phyloP scores from a whole-genome alignment of 805 yeast genomes.

The Yarrowia sp. region DNA sequence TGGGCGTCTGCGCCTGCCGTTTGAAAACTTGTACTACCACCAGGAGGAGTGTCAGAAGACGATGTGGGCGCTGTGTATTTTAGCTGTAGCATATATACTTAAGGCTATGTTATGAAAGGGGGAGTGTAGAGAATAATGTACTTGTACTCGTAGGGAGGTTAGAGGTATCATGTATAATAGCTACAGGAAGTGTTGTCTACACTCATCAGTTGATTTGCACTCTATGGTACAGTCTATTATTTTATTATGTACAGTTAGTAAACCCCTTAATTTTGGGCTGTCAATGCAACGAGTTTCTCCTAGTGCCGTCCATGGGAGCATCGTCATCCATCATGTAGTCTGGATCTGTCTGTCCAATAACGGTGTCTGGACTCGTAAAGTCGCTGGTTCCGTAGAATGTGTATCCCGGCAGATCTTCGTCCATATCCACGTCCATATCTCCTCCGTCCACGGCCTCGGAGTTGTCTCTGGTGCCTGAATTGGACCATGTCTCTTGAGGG shows the following conservation, averaged over 20 bases:
- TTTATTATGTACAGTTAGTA: constrained; percentile 17
- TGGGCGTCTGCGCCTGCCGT: background rate
- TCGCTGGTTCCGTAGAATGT: constrained; percentile 29
- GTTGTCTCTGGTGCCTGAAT: constrained; percentile 7
- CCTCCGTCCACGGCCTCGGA: background rate
- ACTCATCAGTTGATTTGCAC: no score
- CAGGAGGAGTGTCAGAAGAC: constrained; percentile 23
- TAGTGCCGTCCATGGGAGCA: constrained; percentile 4
- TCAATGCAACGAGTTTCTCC: constrained; percentile 21
- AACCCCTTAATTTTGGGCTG: background rate
- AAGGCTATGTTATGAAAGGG: background rate
- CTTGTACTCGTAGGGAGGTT: no score
- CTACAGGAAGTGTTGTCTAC: no score
- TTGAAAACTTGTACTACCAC: constrained; percentile 13
- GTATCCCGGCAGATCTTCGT: constrained; percentile 28
- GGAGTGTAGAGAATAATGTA: background rate
- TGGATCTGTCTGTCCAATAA: constrained; percentile 6
- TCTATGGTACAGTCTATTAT: constrained; percentile 6
- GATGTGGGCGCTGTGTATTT: constrained; percentile 29
- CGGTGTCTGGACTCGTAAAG: constrained; percentile 12
- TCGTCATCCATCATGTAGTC: constrained; percentile 36
- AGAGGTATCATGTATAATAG: no score
- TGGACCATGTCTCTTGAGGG: background rate
- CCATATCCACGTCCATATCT: constrained; percentile 25
- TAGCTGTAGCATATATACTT: constrained; percentile 15